Evolutionary conservation across 805 yeast species (phyloP), one percentile per base, ranked within the genome.

Genomic region (Cyberlindnera nakhonratchasimensis): DNA sequence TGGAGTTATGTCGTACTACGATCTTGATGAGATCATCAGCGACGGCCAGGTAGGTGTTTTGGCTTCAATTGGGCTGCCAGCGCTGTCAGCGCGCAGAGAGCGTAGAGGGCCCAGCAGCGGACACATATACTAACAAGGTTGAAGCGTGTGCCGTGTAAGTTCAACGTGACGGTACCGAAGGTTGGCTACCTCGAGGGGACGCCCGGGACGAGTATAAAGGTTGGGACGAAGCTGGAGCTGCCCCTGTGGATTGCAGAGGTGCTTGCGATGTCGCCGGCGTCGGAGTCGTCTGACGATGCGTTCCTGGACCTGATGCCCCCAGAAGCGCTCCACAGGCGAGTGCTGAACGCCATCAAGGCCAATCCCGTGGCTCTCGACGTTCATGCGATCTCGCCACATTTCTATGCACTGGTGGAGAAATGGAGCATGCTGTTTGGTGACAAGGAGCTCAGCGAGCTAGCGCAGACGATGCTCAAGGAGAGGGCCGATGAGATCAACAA

Each of bases 201-300:
- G 46, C 86, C 88, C 1, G 86, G 84, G 1, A 72, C 77, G 48
- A 62, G 65, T 46, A 67, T 82, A 23, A 63, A 66, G 41, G 71
- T 77, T 52, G 80, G 79, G 25, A 71, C 89, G 3, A 80, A 79
- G 54, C 55, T 88, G 3, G 90, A 86, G 44, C 69, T 91, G 19
- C 98, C 98, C 0, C 62, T 89, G 22, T 91, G 98, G 98, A 64
- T 91, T 30, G 95, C 96, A 0, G 81, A 81, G 45, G 75, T 84
- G 2, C 65, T 90, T 24, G 96, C 96, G 0, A 67, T 75, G 16
- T 53, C 63, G 51, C 55, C 71, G 46, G 54, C 42, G 24, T 57
- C 51, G 29, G 53, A 59, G 49, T 28, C 46, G 11, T 33, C 67
- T 63, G 49, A 58, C 13, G 51, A 58, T 6, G 77, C 84, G 5